These are phyloP conservation scores for Phascolomyces articulosus DNA, from an alignment of 371 early-diverging fungal species.

Conservation along the genomic window DNA sequence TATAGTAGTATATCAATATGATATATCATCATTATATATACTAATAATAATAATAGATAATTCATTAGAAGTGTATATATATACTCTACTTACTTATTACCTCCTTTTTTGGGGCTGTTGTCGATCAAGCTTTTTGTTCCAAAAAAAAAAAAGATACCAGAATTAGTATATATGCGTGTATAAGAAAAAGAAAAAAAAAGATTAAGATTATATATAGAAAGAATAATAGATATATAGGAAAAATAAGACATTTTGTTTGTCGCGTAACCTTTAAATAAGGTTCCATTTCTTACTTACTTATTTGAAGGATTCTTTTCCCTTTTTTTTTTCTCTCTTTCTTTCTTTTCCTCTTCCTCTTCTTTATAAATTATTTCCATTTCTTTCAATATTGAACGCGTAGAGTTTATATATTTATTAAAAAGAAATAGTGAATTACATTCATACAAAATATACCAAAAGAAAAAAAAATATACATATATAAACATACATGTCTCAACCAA, in stretches of 20 bases:
- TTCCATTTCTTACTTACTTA: slow-evolving; percentile 4
- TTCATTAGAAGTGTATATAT: too few species aligned
- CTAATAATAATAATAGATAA: too few species aligned
- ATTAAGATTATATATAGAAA: too few species aligned
- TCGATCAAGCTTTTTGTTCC: slow-evolving; percentile 13
- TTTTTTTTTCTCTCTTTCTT: slow-evolving; percentile 7
- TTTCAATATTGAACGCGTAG: neutral
- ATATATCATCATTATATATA: too few species aligned
- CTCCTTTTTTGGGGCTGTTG: slow-evolving; percentile 16
- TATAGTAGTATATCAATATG: too few species aligned
- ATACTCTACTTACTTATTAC: too few species aligned
- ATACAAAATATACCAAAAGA: too few species aligned
- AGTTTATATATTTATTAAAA: neutral
- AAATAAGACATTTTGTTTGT: too few species aligned
- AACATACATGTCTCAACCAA: neutral
- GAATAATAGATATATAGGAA: too few species aligned
- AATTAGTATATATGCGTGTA: neutral
- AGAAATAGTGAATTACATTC: neutral
- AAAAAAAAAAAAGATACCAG: too few species aligned
- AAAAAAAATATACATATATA: neutral
- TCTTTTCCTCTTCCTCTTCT: neutral
- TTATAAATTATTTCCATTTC: too few species aligned
- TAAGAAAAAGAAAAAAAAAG: neutral
- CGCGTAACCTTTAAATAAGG: slow-evolving; percentile 17
- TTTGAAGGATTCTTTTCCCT: slow-evolving; percentile 2